Conservation (phyloP, 495 filamentous ascomycete species). For the Penicillium soppii region DNA sequence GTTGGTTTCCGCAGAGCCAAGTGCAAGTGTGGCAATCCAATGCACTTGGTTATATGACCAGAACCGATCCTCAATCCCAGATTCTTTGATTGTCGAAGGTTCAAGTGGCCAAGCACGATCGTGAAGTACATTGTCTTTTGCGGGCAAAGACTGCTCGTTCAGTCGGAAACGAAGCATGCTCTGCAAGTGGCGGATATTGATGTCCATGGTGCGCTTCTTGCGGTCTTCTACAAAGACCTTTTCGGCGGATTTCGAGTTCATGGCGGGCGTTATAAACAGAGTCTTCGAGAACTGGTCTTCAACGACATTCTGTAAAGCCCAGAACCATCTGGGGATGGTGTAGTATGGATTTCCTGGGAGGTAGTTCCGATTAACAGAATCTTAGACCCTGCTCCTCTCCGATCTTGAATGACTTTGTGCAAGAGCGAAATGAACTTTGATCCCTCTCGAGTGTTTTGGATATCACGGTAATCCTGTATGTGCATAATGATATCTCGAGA, state of each 20-base stretch:
- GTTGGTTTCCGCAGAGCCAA: constrained; percentile 51
- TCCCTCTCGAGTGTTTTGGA: constrained; percentile 63
- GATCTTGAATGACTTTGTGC: constrained; percentile 65
- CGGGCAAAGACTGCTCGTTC: constrained; percentile 28
- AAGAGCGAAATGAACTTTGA: constrained; percentile 61
- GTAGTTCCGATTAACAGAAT: constrained; percentile 77
- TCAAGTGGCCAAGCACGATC: constrained; percentile 39
- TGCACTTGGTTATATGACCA: constrained; percentile 63
- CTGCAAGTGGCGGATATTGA: constrained; percentile 70
- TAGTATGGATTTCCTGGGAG: constrained; percentile 27
- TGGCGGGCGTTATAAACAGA: constrained; percentile 51
- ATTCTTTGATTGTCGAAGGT: constrained; percentile 32
- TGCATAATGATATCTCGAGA: constrained; percentile 64
- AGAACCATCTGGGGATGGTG: constrained; percentile 41
- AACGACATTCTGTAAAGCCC: constrained; percentile 46
- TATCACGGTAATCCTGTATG: constrained; percentile 75
- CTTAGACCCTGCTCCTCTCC: constrained; percentile 64
- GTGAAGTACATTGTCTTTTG: constrained; percentile 36
- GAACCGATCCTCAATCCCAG: constrained; percentile 51
- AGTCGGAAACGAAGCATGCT: constrained; percentile 58
- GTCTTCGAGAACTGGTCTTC: constrained; percentile 50
- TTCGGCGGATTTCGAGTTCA: constrained; percentile 32
- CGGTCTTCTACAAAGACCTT: constrained; percentile 42
- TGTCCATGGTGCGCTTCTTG: constrained; percentile 52
- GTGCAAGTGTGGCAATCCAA: constrained; percentile 57